These are phyloP conservation scores for Macrophomina tecta DNA, from an alignment of 2,329 filamentous ascomycete species.

Conservation along the genomic window DNA sequence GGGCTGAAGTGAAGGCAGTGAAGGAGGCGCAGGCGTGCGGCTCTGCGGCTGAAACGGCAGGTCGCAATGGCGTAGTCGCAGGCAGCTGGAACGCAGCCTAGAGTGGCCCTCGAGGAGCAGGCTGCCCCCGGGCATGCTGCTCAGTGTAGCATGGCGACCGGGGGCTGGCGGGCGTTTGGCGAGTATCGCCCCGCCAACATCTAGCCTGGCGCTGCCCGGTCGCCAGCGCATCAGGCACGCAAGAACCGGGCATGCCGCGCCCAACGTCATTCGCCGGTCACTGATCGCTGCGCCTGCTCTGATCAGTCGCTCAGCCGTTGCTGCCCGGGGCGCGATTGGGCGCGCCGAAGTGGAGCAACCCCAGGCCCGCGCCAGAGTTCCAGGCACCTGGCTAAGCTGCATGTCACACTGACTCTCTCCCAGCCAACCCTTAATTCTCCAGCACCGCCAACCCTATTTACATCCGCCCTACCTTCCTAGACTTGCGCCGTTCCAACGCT, in stretches of 20 bases:
- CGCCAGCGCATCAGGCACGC: slow-evolving; percentile 16
- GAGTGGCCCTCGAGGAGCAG: background rate
- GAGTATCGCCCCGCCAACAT: slow-evolving; percentile 16
- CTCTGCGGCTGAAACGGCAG: slow-evolving; percentile 26
- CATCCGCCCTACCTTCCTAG: slow-evolving; percentile 4
- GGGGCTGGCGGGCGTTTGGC: background rate
- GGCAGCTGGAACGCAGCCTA: slow-evolving; percentile 10
- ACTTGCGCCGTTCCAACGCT: slow-evolving; percentile 15
- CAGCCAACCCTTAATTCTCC: slow-evolving; percentile 28
- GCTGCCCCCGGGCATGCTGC: background rate
- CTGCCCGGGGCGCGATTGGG: slow-evolving; percentile 23
- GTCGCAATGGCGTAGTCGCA: slow-evolving; percentile 10
- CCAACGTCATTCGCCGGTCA: slow-evolving; percentile 25
- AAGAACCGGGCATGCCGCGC: slow-evolving; percentile 19
- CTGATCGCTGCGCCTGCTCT: slow-evolving; percentile 26
- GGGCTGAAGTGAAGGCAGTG: background rate
- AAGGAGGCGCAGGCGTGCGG: slow-evolving; percentile 9
- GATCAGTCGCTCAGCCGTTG: slow-evolving; percentile 26
- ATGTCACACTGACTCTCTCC: slow-evolving; percentile 27
- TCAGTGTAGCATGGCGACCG: too few relatives aligned
- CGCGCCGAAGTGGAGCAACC: slow-evolving; percentile 16
- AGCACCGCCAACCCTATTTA: slow-evolving; percentile 27
- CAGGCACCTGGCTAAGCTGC: slow-evolving; percentile 21
- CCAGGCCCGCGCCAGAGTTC: slow-evolving; percentile 22
- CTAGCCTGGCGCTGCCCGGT: background rate